phyloP scores from a whole-genome alignment of 345 rosid genomes.

The Moricandia arvensis region DNA sequence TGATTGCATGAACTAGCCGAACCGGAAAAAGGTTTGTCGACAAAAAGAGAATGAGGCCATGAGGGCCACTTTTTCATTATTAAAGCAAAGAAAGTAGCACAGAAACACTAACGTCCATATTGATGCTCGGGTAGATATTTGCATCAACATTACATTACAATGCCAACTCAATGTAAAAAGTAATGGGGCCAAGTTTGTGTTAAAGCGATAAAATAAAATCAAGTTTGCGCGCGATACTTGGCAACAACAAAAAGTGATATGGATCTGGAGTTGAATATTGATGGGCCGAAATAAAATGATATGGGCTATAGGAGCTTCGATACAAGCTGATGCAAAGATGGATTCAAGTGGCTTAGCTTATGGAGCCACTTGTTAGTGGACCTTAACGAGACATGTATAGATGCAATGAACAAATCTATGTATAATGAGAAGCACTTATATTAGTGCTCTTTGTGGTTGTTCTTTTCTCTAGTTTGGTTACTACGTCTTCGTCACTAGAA shows the following conservation, averaged over 20 bases:
- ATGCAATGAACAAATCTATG: too few relatives aligned
- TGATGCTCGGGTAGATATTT: conserved; percentile 21
- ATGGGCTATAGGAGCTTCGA: too few relatives aligned
- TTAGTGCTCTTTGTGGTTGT: too few relatives aligned
- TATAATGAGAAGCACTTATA: too few relatives aligned
- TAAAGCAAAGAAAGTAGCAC: conserved; percentile 27
- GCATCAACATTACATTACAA: neutral
- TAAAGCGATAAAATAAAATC: neutral
- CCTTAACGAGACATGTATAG: too few relatives aligned
- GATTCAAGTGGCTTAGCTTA: too few relatives aligned
- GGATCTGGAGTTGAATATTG: neutral
- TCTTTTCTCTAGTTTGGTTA: too few relatives aligned
- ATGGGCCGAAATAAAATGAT: neutral
- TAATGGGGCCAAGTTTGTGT: neutral
- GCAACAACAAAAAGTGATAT: neutral
- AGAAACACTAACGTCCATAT: conserved; percentile 19
- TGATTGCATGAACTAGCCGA: neutral
- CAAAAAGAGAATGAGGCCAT: conserved; percentile 26
- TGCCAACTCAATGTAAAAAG: neutral
- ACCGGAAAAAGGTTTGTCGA: conserved; percentile 9
- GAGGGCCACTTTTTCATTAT: neutral
- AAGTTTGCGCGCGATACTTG: neutral
- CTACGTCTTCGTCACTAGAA: too few relatives aligned
- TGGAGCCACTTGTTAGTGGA: too few relatives aligned
- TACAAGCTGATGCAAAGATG: too few relatives aligned